Percentiles rank a stretch among this genome's conserved stretches.
These are phyloP conservation scores for Clonostachys sp. DNA, from an alignment of 2,329 filamentous ascomycete genomes.

Conservation along the genomic window DNA sequence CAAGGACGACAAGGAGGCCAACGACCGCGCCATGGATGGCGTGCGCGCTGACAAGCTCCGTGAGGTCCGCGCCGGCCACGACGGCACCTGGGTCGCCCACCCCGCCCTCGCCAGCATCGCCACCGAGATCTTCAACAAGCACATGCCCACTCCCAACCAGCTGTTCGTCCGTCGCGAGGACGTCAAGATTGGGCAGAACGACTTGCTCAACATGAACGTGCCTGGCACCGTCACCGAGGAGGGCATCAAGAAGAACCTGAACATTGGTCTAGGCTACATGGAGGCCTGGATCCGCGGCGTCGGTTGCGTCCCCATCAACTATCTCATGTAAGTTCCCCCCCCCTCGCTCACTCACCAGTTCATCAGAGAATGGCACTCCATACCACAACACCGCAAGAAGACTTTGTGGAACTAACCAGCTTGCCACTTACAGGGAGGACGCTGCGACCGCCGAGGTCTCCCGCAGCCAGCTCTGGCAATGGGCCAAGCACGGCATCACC, in stretches of 20 bases:
- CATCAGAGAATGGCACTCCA: too few species aligned
- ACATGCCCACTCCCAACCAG: constrained; percentile 99
- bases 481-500: constrained; percentile 68
- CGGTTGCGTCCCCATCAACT: constrained; percentile 96
- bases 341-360: background rate
- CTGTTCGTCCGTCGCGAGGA: constrained; percentile 88
- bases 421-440: constrained; percentile 59
- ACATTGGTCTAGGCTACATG: constrained; percentile 97
- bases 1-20: constrained; percentile 87
- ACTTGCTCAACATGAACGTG: constrained; percentile 97
- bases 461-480: constrained; percentile 94
- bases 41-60: constrained; percentile 95
- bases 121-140: constrained; percentile 89
- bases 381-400: too few species aligned
- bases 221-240: constrained; percentile 88
- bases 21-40: constrained; percentile 89
- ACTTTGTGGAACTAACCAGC: background rate
- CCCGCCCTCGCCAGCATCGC: constrained; percentile 87
- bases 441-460: constrained; percentile 96
- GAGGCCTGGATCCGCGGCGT: constrained; percentile 95
- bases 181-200: constrained; percentile 78
- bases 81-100: constrained; percentile 96
- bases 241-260: constrained; percentile 95
- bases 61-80: constrained; percentile 91
- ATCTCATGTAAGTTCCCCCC: constrained; percentile 65